Conservation (phyloP, 305 asterid genomes). For the Fraxinus nigra region DNA sequence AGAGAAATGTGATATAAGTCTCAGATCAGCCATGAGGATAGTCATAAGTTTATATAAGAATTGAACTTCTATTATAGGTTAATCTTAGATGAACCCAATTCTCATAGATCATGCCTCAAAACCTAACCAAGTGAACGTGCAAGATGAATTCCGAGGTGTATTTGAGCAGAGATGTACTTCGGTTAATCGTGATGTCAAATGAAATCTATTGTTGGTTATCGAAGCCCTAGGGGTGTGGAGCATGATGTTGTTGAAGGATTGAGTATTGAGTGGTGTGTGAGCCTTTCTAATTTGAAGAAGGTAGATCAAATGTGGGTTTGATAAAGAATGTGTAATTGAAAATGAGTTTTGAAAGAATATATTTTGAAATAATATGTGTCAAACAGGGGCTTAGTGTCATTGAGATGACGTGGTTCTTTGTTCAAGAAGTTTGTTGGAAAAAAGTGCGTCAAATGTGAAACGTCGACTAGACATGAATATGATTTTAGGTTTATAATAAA, state of each 20-base stretch:
- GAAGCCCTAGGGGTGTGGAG: neutral
- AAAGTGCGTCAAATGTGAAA: neutral
- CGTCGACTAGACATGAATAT: neutral
- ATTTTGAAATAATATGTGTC: too few relatives aligned
- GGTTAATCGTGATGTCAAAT: neutral
- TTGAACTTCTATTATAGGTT: neutral
- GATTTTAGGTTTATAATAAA: neutral
- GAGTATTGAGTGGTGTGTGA: neutral
- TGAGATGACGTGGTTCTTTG: neutral
- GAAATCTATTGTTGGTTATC: neutral
- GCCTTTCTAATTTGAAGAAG: neutral
- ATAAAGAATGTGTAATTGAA: too few relatives aligned
- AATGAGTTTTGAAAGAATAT: too few relatives aligned
- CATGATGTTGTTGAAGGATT: neutral
- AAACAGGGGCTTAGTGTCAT: neutral
- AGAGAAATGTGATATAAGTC: neutral
- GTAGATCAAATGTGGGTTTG: neutral
- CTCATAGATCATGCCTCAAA: neutral
- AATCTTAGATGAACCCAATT: neutral
- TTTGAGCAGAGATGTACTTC: neutral
- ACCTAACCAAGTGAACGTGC: neutral
- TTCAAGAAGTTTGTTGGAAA: neutral
- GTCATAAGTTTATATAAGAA: neutral
- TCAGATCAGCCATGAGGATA: neutral
- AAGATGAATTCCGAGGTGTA: neutral